Evolutionary conservation across 2,329 filamentous ascomycete species (phyloP).

Genomic region (Tricladium varicosporioides): DNA sequence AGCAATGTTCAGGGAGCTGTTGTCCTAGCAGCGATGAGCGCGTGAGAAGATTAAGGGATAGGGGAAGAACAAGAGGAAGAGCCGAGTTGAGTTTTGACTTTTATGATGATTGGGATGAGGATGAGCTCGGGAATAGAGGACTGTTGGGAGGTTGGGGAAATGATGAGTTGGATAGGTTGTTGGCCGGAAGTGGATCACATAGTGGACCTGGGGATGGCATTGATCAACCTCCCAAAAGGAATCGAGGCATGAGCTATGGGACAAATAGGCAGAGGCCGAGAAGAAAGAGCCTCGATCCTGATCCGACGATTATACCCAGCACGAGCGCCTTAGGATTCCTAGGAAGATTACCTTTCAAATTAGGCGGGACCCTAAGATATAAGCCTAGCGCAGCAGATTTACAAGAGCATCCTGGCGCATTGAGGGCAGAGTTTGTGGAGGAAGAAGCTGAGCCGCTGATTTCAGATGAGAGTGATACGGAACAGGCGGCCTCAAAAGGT

Average conservation of each 20-base stretch:
- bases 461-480: constrained; percentile 37
- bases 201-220: constrained; percentile 42
- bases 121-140: constrained; percentile 49
- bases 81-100: constrained; percentile 93
- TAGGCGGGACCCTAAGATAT: constrained; percentile 80
- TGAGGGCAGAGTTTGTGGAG: constrained; percentile 38
- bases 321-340: constrained; percentile 84
- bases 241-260: constrained; percentile 87
- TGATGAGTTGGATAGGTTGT: constrained; percentile 81
- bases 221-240: constrained; percentile 64
- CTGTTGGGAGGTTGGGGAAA: constrained; percentile 72
- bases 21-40: constrained; percentile 72
- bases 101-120: constrained; percentile 92
- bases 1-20: constrained; percentile 71
- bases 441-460: constrained; percentile 72
- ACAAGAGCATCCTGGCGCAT: constrained; percentile 73
- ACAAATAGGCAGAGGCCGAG: constrained; percentile 54
- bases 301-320: constrained; percentile 87
- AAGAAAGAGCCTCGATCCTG: constrained; percentile 56
- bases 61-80: constrained; percentile 54
- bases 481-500: constrained; percentile 16
- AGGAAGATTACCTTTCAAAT: constrained; percentile 77
- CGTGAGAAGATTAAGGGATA: constrained; percentile 64
- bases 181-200: constrained; percentile 64
- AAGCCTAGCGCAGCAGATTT: constrained; percentile 88